Evolutionary conservation across 2,329 filamentous ascomycete species (phyloP).

Genomic region (Thelonectria rubi): DNA sequence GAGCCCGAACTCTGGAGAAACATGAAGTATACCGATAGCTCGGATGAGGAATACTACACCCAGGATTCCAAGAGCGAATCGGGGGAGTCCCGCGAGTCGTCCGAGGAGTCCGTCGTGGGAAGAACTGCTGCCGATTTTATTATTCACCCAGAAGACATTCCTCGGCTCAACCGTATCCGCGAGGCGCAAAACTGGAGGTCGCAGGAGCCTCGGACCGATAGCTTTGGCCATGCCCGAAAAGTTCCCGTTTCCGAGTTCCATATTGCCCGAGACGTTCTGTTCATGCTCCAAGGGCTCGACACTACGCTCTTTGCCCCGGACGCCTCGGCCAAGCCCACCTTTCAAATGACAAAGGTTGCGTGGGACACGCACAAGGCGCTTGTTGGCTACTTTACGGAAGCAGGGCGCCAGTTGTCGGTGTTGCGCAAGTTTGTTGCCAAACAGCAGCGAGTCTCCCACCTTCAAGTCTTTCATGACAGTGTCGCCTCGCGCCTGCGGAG

Average conservation of each 20-base stretch:
- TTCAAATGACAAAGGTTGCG: conserved; percentile 59
- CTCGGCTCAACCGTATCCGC: conserved; percentile 44
- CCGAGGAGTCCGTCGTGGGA: conserved; percentile 35
- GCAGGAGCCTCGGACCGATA: conserved; percentile 48
- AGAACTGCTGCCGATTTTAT: conserved; percentile 47
- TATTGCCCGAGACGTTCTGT: conserved; percentile 78
- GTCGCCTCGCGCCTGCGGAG: conserved; percentile 63
- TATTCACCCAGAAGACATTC: conserved; percentile 46
- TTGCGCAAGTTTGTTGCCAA: conserved; percentile 56
- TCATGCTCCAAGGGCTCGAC: conserved; percentile 83
- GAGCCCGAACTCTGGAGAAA: conserved; percentile 76
- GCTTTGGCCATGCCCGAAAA: conserved; percentile 48
- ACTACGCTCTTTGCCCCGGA: conserved; percentile 73
- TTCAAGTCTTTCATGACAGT: conserved; percentile 77
- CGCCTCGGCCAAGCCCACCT: conserved; percentile 51
- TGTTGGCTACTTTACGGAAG: conserved; percentile 57
- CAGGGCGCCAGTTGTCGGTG: conserved; percentile 55
- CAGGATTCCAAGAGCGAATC: conserved; percentile 51
- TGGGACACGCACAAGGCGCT: conserved; percentile 61
- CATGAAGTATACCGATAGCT: conserved; percentile 74
- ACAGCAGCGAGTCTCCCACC: conserved; percentile 61
- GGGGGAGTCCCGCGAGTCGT: conserved; percentile 44
- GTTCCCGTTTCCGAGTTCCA: conserved; percentile 74
- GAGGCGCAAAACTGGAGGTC: conserved; percentile 50
- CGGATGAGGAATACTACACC: conserved; percentile 58